Evolutionary conservation across 2,329 filamentous ascomycete genomes (phyloP).

Genomic region (Cryphonectria naterciae): DNA sequence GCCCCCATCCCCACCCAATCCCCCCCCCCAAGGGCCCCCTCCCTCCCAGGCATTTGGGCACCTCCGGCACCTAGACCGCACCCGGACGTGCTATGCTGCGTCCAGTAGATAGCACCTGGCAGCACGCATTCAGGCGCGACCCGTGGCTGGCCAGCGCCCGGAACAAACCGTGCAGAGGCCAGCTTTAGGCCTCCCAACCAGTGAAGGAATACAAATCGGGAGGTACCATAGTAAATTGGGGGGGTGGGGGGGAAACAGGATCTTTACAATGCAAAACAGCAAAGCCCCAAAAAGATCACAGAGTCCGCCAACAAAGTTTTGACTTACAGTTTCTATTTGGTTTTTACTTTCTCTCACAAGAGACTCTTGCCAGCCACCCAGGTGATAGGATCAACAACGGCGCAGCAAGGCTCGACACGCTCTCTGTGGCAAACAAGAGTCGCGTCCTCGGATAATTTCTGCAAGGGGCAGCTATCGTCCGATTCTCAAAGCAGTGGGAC

Average conservation of each 20-base stretch:
- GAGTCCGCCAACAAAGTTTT: too few species aligned
- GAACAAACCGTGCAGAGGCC: background rate
- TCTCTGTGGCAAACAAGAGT: background rate
- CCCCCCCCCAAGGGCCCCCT: background rate
- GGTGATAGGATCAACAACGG: background rate
- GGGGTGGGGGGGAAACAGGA: background rate
- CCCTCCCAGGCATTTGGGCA: background rate
- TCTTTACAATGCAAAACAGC: too few species aligned
- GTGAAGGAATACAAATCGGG: background rate
- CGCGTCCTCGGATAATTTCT: background rate
- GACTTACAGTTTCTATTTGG: too few species aligned
- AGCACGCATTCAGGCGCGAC: background rate
- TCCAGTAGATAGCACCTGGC: background rate
- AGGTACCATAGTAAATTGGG: background rate
- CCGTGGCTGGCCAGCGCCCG: background rate
- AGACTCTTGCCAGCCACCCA: background rate
- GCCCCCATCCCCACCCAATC: background rate
- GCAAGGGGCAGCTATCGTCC: constrained; percentile 5
- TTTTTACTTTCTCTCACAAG: background rate
- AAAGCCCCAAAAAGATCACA: too few species aligned
- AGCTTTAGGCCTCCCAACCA: background rate
- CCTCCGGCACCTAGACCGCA: background rate
- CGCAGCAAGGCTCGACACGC: background rate
- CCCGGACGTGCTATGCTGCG: background rate
- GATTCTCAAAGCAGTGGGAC: background rate